phyloP scores from a whole-genome alignment of 257 asterid genomes.

The Apocynum venetum region DNA sequence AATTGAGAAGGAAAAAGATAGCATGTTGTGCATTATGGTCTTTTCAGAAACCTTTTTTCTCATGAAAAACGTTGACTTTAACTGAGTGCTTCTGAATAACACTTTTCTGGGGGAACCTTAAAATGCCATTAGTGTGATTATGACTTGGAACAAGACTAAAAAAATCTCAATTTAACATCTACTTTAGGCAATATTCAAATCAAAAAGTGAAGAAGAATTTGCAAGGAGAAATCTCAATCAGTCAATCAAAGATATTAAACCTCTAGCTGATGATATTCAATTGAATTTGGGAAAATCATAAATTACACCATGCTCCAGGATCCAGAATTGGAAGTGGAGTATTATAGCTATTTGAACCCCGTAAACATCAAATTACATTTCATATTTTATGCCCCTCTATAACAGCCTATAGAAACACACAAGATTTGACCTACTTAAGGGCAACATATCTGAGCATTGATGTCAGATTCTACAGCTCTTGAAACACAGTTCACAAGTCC shows the following conservation, averaged over 20 bases:
- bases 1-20: background rate
- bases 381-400: background rate
- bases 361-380: background rate
- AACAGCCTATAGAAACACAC: background rate
- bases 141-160: background rate
- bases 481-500: background rate
- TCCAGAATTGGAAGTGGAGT: background rate
- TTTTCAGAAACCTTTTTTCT: background rate
- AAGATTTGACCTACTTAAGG: background rate
- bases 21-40: background rate
- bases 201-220: background rate
- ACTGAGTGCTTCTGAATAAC: background rate
- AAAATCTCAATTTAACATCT: background rate
- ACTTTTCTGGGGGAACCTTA: background rate
- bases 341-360: background rate
- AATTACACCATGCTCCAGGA: background rate
- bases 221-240: background rate
- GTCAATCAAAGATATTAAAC: background rate
- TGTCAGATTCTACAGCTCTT: conserved; percentile 3
- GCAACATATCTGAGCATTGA: background rate
- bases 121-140: background rate
- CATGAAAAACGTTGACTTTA: background rate
- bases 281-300: background rate
- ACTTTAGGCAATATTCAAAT: background rate
- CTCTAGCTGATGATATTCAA: background rate